Conservation (phyloP, 139 green algal genomes). For the Diplosphaera chodatii region DNA sequence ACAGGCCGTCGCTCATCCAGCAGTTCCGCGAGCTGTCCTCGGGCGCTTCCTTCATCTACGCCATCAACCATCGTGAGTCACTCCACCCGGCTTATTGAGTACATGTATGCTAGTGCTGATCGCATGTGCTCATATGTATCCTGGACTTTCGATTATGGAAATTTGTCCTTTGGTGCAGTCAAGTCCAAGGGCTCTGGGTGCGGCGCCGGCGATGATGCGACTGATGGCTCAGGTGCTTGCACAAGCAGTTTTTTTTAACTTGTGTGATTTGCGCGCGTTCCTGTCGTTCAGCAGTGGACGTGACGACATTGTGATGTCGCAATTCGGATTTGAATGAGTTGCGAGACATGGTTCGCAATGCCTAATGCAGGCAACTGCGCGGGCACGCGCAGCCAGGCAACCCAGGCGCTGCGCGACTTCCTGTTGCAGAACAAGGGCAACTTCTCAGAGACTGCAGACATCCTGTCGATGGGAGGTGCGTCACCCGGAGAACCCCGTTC, state of each 20-base stretch:
- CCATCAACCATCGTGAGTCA: neutral
- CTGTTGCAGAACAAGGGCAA: neutral
- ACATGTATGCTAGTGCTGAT: too few species aligned
- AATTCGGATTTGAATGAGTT: too few species aligned
- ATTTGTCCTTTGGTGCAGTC: neutral
- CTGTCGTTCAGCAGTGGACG: too few species aligned
- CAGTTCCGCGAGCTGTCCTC: neutral
- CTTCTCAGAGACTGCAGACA: neutral
- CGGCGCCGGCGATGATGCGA: neutral
- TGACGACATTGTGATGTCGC: too few species aligned
- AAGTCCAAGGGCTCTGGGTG: neutral
- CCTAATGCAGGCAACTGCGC: neutral
- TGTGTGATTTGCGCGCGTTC: too few species aligned
- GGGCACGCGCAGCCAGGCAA: neutral
- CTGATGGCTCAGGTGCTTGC: neutral
- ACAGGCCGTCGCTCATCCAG: neutral
- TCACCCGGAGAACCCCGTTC: too few species aligned
- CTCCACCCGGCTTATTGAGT: too few species aligned
- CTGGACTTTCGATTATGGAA: too few species aligned
- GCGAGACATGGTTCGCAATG: too few species aligned
- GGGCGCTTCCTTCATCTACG: neutral
- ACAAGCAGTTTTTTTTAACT: too few species aligned
- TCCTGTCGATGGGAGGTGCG: neutral
- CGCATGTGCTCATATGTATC: too few species aligned
- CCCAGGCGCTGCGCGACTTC: neutral